These are phyloP conservation scores for Colletotrichum melonis DNA, from an alignment of 2,329 filamentous ascomycete species.

Conservation along the genomic window DNA sequence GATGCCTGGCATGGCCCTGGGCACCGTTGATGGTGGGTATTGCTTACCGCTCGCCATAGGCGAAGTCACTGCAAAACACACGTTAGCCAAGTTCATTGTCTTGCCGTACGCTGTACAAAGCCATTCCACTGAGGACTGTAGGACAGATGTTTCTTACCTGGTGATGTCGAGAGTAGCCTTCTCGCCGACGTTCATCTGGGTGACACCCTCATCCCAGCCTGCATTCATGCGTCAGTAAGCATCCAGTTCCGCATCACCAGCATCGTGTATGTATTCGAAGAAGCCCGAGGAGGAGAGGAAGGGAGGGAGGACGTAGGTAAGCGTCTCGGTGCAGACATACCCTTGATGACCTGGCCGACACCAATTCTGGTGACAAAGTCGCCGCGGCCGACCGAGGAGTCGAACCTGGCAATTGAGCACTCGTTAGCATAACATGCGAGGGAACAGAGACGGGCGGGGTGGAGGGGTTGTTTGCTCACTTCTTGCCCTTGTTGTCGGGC, in stretches of 20 bases:
- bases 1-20: not conserved
- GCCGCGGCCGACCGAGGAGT: slow-evolving; percentile 82
- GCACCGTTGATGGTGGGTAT: not conserved
- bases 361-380: slow-evolving; percentile 86
- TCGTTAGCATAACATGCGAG: slow-evolving; percentile 33
- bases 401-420: slow-evolving; percentile 73
- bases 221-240: slow-evolving; percentile 35
- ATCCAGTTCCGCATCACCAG: not conserved
- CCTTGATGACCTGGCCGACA: slow-evolving; percentile 85
- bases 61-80: slow-evolving; percentile 64
- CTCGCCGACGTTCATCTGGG: slow-evolving; percentile 89
- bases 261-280: not conserved
- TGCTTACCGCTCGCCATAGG: slow-evolving; percentile 71
- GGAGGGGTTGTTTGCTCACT: slow-evolving; percentile 64
- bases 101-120: not conserved
- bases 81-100: not conserved
- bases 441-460: slow-evolving; percentile 14
- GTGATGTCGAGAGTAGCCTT: slow-evolving; percentile 87
- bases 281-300: not conserved
- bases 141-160: slow-evolving; percentile 61
- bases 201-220: slow-evolving; percentile 90
- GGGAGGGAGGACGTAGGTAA: not conserved
- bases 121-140: not conserved
- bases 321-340: slow-evolving; percentile 57
- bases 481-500: slow-evolving; percentile 72